Evolutionary conservation across 345 rosid genomes (phyloP), one percentile per base, ranked within the genome.

Genomic region (Boechera stricta): DNA sequence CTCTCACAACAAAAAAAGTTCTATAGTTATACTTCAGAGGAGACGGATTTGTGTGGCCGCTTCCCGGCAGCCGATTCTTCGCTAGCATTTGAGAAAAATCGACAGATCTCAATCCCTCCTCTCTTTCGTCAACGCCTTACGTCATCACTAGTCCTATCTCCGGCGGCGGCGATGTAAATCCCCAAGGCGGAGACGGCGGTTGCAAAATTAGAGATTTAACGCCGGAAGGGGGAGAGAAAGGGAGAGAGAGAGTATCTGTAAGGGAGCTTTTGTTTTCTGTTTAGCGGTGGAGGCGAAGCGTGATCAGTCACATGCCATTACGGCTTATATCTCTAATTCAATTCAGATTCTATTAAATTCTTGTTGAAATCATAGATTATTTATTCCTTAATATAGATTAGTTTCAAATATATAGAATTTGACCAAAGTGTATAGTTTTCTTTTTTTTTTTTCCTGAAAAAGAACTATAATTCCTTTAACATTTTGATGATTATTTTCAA

Each of bases 41-140:
- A 9, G 99, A 96, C 0, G 99, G 99, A n/a, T 96, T 87, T 12
- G 82, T 77, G 87, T 90, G 96, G 85, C 97, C 98, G 90, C 96
- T 92, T 82, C 89, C 85, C 31, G 97, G 94, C 73, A 89, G 72
- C 77, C 98, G 82, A 65, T 62, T 89, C 79, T 88, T 83, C 10
- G 97, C 88, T 74, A 86, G 98, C 99, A 96, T 91, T 87, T 87
- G 87, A 77, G 2, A 45, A 6, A 61, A 76, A 51, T 52, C 78
- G 10, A 67, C 63, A 66, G 82, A 79, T 79, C 82, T 79, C 78
- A 63, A 54, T 54, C 75, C 45, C 47, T 72, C 58, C 51, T 48
- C 26, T 69, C 58, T 76, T 2, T 64, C 63, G 54, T 56, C 61
- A 57, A 51, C 60, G 59, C 47, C 48, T 70, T 9, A 18, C 41